These are phyloP conservation scores for Lipomyces kockii DNA, from an alignment of 805 yeast species.

Conservation along the genomic window DNA sequence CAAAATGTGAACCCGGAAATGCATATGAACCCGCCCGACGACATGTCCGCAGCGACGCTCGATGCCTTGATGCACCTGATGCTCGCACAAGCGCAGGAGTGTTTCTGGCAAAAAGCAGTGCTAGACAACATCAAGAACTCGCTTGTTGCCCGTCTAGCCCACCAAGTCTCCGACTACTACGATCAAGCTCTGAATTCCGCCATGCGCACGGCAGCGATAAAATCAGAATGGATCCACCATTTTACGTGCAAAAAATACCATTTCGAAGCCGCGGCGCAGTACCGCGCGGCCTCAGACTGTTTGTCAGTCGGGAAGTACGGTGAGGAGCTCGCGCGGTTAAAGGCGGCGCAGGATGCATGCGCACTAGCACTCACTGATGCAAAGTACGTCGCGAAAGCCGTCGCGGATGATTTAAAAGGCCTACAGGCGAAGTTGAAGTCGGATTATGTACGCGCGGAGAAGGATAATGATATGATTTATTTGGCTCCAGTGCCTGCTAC, in stretches of 20 bases:
- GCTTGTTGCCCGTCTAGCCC: slow-evolving; percentile 65
- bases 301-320: slow-evolving; percentile 64
- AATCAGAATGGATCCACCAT: slow-evolving; percentile 69
- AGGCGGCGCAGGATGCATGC: slow-evolving; percentile 50
- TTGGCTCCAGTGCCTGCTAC: slow-evolving; percentile 63
- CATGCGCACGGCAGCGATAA: slow-evolving; percentile 55
- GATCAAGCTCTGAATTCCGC: slow-evolving; percentile 51
- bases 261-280: slow-evolving; percentile 73
- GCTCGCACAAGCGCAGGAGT: slow-evolving; percentile 88
- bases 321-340: slow-evolving; percentile 66
- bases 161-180: slow-evolving; percentile 66
- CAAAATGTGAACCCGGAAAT: slow-evolving; percentile 39
- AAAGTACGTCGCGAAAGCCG: slow-evolving; percentile 51
- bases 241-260: slow-evolving; percentile 63
- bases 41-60: slow-evolving; percentile 57
- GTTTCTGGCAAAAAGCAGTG: slow-evolving; percentile 76
- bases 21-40: slow-evolving; percentile 47
- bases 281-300: slow-evolving; percentile 60
- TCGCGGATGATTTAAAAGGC: slow-evolving; percentile 58
- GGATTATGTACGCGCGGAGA: slow-evolving; percentile 60
- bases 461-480: slow-evolving; percentile 82
- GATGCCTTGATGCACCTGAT: slow-evolving; percentile 57
- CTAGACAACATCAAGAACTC: slow-evolving; percentile 58
- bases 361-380: slow-evolving; percentile 48
- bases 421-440: slow-evolving; percentile 54